Conservation (phyloP, 2,329 filamentous ascomycete genomes). For the Fusarium nematophilum region DNA sequence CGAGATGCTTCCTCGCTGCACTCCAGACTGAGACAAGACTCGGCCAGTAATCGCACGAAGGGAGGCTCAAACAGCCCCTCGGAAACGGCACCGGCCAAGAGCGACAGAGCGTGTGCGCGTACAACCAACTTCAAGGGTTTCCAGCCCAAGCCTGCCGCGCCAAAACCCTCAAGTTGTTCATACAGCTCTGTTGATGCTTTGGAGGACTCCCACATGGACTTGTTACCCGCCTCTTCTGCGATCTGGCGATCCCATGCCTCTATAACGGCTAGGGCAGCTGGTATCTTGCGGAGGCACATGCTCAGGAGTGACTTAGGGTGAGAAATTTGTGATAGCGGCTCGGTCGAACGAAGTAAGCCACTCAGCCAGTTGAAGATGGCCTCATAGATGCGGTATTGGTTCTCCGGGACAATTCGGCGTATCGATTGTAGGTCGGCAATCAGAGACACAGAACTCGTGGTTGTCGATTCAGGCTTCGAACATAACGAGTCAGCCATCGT, state of each 20-base stretch:
- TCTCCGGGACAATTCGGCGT: slow-evolving; percentile 35
- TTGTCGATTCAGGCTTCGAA: neutral
- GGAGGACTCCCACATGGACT: slow-evolving; percentile 43
- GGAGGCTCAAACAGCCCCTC: slow-evolving; percentile 47
- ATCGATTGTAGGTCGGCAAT: slow-evolving; percentile 39
- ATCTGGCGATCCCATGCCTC: slow-evolving; percentile 47
- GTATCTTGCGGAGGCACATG: slow-evolving; percentile 51
- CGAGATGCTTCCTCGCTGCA: slow-evolving; percentile 45
- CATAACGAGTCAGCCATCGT: slow-evolving; percentile 12
- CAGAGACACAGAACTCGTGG: slow-evolving; percentile 22
- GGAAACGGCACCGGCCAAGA: slow-evolving; percentile 45
- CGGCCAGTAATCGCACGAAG: slow-evolving; percentile 44
- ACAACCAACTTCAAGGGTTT: slow-evolving; percentile 48
- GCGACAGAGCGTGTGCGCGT: slow-evolving; percentile 46
- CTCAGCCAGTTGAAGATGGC: slow-evolving; percentile 48
- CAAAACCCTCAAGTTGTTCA: slow-evolving; percentile 49
- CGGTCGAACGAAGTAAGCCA: slow-evolving; percentile 45
- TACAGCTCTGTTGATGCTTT: slow-evolving; percentile 48
- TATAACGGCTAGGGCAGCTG: slow-evolving; percentile 46
- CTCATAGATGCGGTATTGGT: slow-evolving; percentile 47
- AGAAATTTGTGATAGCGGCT: slow-evolving; percentile 27
- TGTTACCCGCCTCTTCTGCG: slow-evolving; percentile 36
- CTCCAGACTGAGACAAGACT: slow-evolving; percentile 44
- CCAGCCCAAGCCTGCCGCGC: slow-evolving; percentile 46
- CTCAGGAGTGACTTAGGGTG: slow-evolving; percentile 49